A percentile compares a stretch with the other conserved stretches of the same genome.
phyloP scores from a whole-genome alignment of 306 rosid species.

The Mimosa pudica region DNA sequence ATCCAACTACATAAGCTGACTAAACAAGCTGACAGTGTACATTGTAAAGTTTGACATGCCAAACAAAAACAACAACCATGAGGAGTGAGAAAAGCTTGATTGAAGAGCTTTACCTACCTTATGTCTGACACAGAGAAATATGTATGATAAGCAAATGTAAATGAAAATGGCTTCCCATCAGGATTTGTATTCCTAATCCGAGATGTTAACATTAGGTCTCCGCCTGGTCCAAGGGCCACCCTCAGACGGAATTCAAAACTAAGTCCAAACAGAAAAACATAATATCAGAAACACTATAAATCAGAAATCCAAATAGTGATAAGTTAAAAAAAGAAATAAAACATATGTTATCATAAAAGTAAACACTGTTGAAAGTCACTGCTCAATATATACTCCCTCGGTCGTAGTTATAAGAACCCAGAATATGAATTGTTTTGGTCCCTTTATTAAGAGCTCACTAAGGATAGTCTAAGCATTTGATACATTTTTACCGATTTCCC shows the following conservation, averaged over 20 bases:
- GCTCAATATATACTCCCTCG: not conserved
- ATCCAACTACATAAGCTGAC: constrained; percentile 20
- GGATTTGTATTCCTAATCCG: constrained; percentile 83
- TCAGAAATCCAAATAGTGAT: constrained; percentile 15
- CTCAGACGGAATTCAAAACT: constrained; percentile 91
- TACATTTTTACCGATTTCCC: too few relatives aligned
- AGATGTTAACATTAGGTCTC: constrained; percentile 87
- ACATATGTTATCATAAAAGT: not conserved
- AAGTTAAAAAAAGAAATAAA: not conserved
- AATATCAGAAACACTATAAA: constrained; percentile 18
- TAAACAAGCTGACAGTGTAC: constrained; percentile 15
- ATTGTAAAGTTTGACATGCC: constrained; percentile 20
- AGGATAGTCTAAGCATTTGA: too few relatives aligned
- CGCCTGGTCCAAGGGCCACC: constrained; percentile 89
- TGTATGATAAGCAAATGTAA: constrained; percentile 95
- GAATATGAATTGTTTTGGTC: too few relatives aligned
- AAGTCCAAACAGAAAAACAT: constrained; percentile 36
- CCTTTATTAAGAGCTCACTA: too few relatives aligned
- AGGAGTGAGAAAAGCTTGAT: constrained; percentile 19
- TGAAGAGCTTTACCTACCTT: constrained; percentile 52
- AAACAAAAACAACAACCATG: constrained; percentile 14
- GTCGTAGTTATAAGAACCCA: too few relatives aligned
- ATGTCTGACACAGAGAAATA: constrained; percentile 92
- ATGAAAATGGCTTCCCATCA: constrained; percentile 90
- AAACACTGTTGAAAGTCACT: not conserved